phyloP scores from a whole-genome alignment of 73 alveolate genomes.

The Blepharisma stoltei region DNA sequence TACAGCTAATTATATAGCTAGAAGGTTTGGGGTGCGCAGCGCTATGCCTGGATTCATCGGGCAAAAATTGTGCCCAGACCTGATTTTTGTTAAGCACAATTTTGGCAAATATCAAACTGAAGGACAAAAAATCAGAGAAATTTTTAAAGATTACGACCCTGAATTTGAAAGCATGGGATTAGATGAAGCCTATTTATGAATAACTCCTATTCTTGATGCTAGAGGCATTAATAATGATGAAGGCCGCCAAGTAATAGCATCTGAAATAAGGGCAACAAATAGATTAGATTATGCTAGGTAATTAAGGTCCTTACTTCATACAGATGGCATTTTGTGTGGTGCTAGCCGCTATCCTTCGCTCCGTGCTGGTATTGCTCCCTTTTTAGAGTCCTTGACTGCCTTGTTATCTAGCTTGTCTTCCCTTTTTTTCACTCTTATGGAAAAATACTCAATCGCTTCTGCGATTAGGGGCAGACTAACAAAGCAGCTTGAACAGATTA shows the following conservation, averaged over 20 bases:
- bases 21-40: slow-evolving; percentile 94
- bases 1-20: slow-evolving; percentile 96
- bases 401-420: too few species aligned
- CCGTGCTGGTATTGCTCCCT: too few species aligned
- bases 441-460: too few species aligned
- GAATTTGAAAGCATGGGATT: slow-evolving; percentile 83
- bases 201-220: slow-evolving; percentile 70
- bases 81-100: slow-evolving; percentile 69
- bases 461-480: too few species aligned
- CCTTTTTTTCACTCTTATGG: too few species aligned
- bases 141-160: slow-evolving; percentile 79
- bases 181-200: slow-evolving; percentile 95
- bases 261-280: slow-evolving; percentile 75
- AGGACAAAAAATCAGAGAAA: slow-evolving; percentile 48
- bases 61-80: slow-evolving; percentile 85
- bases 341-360: too few species aligned
- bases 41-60: slow-evolving; percentile 99
- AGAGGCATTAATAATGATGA: slow-evolving; percentile 58
- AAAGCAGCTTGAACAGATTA: too few species aligned
- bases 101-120: slow-evolving; percentile 72
- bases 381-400: too few species aligned
- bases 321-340: too few species aligned
- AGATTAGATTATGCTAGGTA: too few species aligned
- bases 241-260: slow-evolving; percentile 78
- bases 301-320: too few species aligned